Evolutionary conservation across 805 yeast genomes (phyloP), one percentile per base, ranked within the genome.

Genomic region (Candida endomychidarum): DNA sequence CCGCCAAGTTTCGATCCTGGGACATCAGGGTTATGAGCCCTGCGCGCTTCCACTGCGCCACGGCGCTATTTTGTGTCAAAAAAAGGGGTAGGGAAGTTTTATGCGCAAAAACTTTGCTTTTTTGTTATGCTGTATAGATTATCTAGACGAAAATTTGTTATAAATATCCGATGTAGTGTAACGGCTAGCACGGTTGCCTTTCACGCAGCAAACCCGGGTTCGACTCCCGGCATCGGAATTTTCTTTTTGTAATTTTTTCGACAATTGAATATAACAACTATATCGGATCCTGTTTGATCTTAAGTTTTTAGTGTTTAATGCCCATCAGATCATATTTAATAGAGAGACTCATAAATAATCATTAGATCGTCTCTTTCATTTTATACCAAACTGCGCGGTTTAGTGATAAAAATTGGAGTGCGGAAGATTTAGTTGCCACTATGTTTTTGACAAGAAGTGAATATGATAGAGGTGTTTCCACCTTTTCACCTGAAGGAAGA

Each of bases 391-490:
- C 30, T 11, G 30, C 30, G 19, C n/a, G 14, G 14, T 12, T 6
- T 15, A 15, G 19, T 27, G 12, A 27, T 12, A 27, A 22, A 32
- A 12, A 12, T 14, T n/a, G 10, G n/a, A 15, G 27, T 21, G 35
- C 35, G 35, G 14, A 19, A 32, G 26, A 32, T 21, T 21, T 32
- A 32, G 14, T 32, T 32, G 35, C 35, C 35, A 24, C 40, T 40
- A 93, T 93, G 99, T 93, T 93, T 68, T 77, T 93, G 52, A 93
- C 99, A n/a, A 85, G 99, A 82, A 86, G 96, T 69, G 99, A 93
- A 74, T 93, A 93, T 65, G 99, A 93, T 62, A 85, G 99, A 65
- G 99, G 99, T 48, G 99, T 93, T 36, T 85, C 95, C 57, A 95
- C 99, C 7, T 93, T 95, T 64, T 90, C 98, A 1, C 99, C 99